Percentiles rank a stretch among this genome's conserved stretches.
These are phyloP conservation scores for Fraxinus dipetala DNA, from an alignment of 305 asterid species.

Conservation along the genomic window DNA sequence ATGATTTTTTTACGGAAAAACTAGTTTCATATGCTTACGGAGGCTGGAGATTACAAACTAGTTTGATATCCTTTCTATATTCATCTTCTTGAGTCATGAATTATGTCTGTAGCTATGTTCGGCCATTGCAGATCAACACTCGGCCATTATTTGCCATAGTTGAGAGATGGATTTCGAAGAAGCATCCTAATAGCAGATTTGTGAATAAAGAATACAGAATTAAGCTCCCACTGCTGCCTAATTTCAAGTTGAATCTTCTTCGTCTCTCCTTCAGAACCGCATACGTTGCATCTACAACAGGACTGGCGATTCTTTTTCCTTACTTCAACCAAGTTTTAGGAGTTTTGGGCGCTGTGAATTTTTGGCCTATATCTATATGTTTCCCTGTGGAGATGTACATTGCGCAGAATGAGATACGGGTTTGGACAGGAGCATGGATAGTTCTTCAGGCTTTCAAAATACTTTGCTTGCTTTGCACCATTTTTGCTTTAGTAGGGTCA, in stretches of 20 bases:
- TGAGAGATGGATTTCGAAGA: slow-evolving; percentile 44
- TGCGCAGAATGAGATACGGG: slow-evolving; percentile 35
- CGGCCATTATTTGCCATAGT: slow-evolving; percentile 45
- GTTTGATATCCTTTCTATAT: background rate
- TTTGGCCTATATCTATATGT: slow-evolving; percentile 65
- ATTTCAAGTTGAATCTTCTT: slow-evolving; percentile 38
- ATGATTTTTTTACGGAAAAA: background rate
- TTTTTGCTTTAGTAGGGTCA: slow-evolving; percentile 53
- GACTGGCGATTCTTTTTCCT: slow-evolving; percentile 56
- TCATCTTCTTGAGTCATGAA: background rate
- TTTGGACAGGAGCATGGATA: slow-evolving; percentile 64
- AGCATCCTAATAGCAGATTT: slow-evolving; percentile 25
- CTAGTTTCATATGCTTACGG: background rate
- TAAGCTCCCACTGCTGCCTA: slow-evolving; percentile 44
- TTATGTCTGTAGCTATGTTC: background rate
- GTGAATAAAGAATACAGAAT: slow-evolving; percentile 24
- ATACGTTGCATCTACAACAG: slow-evolving; percentile 58
- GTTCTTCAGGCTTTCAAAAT: slow-evolving; percentile 46
- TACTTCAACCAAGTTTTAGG: slow-evolving; percentile 74
- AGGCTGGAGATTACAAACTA: background rate
- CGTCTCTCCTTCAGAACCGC: slow-evolving; percentile 52
- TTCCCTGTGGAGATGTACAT: slow-evolving; percentile 70
- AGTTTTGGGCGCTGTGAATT: slow-evolving; percentile 55
- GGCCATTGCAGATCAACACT: slow-evolving; percentile 30
- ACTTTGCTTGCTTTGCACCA: slow-evolving; percentile 38